phyloP scores from a whole-genome alignment of 2,329 filamentous ascomycete species.

The Penicillium sp. region DNA sequence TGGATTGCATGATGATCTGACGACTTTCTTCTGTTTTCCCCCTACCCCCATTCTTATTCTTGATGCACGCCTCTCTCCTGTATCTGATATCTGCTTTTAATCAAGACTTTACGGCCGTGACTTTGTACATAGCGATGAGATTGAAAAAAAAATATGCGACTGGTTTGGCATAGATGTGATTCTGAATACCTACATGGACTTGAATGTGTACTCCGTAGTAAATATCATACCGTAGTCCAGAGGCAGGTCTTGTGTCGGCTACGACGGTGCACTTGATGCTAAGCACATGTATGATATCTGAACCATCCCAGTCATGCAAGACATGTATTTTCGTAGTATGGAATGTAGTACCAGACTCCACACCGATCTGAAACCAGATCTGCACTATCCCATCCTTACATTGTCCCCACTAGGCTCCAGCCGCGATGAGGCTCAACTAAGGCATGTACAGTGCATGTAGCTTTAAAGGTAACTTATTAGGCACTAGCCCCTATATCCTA shows the following conservation, averaged over 20 bases:
- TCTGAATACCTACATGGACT: background rate
- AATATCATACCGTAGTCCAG: background rate
- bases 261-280: background rate
- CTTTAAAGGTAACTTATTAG: too few relatives aligned
- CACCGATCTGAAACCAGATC: too few relatives aligned
- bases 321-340: too few relatives aligned
- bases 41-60: constrained; percentile 4
- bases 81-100: constrained; percentile 25
- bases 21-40: constrained; percentile 4
- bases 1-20: constrained; percentile 25
- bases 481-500: too few relatives aligned
- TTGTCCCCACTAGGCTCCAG: too few relatives aligned
- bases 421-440: too few relatives aligned
- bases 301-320: too few relatives aligned
- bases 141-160: constrained; percentile 17
- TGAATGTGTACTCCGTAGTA: background rate
- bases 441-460: too few relatives aligned
- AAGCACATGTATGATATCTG: background rate
- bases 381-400: too few relatives aligned
- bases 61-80: constrained; percentile 18
- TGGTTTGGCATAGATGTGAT: constrained; percentile 15
- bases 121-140: constrained; percentile 21
- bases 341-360: too few relatives aligned
- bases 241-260: background rate
- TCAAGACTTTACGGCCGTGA: constrained; percentile 22